Base-by-base conservation (phyloP, 148 eudicot species). In the Camellia sinensis region DNA sequence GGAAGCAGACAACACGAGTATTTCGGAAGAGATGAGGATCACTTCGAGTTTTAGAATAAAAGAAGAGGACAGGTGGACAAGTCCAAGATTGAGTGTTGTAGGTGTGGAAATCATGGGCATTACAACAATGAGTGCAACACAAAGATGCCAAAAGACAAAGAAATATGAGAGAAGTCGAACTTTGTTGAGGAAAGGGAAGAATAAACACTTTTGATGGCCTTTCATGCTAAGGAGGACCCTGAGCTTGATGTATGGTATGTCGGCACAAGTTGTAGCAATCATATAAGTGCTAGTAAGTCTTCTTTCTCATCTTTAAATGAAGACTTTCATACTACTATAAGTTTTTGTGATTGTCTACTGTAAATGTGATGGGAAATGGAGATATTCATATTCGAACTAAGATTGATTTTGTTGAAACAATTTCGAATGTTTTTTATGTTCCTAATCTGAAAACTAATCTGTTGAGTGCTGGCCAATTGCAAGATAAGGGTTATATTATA, bases 341-440 rank as follows among this genome's bases (percentile, higher is more conserved):
- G 68, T 65, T 65, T 65, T 65, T 43, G 68, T 9, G 68, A 65
- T 65, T 22, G 68, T 65, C 44, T 4, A 65, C 68, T 21, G 44
- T 65, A 13, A 37, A 9, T 12, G 62, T 73, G 41, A 19, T 73
- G 76, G 62, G 76, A 53, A 73, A 73, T 15, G 22, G 76, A 52
- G 76, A 73, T 29, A 52, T 73, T 9, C 5, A 73, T 41, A 29
- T 65, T 1, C 7, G 15, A 21, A 65, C 68, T 14, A 65, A 37
- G 68, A 65, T 22, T 65, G 44, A 44, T 53, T 73, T 73, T 73
- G 76, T 73, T 10, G 76, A 73, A 50, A 73, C 76, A 52, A 73
- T 73, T 2, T 48, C 76, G 1, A 73, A 73, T 53, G 60, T 73
- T 0, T 9, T 65, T 37, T 65, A 65, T 7, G 68, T 65, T 65